These are phyloP conservation scores for Sporopachydermia lactativora DNA, from an alignment of 805 yeast genomes.

Conservation along the genomic window DNA sequence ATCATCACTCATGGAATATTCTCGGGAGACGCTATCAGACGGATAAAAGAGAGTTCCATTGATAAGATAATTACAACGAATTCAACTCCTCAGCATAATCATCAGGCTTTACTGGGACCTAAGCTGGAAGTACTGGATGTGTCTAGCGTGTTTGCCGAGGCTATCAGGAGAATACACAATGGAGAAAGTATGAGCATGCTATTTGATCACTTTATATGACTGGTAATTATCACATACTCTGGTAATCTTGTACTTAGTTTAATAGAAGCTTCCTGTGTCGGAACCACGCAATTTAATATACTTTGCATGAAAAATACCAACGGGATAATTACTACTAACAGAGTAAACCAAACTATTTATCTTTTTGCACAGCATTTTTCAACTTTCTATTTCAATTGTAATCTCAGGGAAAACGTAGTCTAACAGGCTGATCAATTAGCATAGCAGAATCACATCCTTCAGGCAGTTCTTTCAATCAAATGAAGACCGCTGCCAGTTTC, in stretches of 20 bases:
- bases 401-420: no score
- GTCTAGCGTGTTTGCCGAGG: conserved; percentile 80
- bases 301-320: no score
- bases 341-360: no score
- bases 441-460: conserved; percentile 9
- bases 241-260: no score
- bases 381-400: no score
- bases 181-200: conserved; percentile 94
- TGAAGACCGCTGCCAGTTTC: conserved; percentile 91
- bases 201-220: conserved; percentile 53
- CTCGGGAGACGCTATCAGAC: conserved; percentile 76
- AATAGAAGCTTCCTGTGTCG: no score
- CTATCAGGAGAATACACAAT: conserved; percentile 89
- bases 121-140: conserved; percentile 77
- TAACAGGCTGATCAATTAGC: no score
- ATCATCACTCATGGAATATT: conserved; percentile 87
- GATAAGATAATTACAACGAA: conserved; percentile 84
- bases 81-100: conserved; percentile 72
- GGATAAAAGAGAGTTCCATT: conserved; percentile 52
- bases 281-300: no score
- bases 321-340: no score
- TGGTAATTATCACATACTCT: no score
- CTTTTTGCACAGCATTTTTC: no score
- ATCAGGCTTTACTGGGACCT: conserved; percentile 37
- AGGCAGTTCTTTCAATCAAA: conserved; percentile 73